Evolutionary conservation across 2,329 filamentous ascomycete genomes (phyloP).

Genomic region (Verticillium dahliae): DNA sequence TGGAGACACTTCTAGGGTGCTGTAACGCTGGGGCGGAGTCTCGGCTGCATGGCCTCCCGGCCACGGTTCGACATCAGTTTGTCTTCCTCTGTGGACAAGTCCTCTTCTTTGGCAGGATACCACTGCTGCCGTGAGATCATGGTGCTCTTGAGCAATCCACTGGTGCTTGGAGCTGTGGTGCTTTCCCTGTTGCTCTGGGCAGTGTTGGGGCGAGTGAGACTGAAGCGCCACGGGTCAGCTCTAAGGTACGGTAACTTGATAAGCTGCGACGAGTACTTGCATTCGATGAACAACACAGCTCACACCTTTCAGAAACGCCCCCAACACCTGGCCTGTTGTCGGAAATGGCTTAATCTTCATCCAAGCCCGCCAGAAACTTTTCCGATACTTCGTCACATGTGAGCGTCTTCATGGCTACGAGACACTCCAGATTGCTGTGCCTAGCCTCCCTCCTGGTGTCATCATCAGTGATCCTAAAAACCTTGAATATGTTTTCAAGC

Average conservation of each 20-base stretch:
- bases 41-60: background rate
- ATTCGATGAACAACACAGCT: background rate
- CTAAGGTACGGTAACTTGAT: conserved; percentile 18
- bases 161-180: background rate
- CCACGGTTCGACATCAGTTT: background rate
- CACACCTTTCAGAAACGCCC: conserved; percentile 31
- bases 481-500: conserved; percentile 56
- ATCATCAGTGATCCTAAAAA: conserved; percentile 57
- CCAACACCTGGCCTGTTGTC: conserved; percentile 45
- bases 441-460: conserved; percentile 54
- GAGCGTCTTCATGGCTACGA: conserved; percentile 50
- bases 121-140: background rate
- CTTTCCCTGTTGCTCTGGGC: background rate
- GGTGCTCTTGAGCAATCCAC: background rate
- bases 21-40: background rate
- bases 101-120: background rate
- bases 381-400: conserved; percentile 56
- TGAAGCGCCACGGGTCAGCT: conserved; percentile 19
- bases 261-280: too few species aligned
- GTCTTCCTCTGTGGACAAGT: too few species aligned
- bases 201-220: background rate
- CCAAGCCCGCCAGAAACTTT: conserved; percentile 51
- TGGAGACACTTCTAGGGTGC: background rate
- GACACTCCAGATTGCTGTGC: conserved; percentile 57
- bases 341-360: conserved; percentile 59